phyloP scores from a whole-genome alignment of 139 green algal species.

The Ettlia oleoabundans region DNA sequence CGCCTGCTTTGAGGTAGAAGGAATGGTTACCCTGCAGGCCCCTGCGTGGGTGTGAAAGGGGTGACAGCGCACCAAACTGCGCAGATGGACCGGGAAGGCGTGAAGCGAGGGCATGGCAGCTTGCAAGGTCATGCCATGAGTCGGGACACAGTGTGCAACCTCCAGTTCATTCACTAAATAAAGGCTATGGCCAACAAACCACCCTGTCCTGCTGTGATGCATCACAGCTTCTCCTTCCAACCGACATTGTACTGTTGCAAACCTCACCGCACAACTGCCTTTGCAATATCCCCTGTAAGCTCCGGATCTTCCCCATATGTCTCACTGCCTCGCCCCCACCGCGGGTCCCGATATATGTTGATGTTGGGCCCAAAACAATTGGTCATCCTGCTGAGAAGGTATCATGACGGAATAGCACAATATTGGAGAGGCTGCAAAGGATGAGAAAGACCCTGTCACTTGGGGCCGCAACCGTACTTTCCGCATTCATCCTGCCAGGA shows the following conservation, averaged over 20 bases:
- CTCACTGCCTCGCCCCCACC: conserved; percentile 57
- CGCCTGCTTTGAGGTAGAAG: conserved; percentile 47
- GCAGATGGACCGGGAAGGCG: too few species aligned
- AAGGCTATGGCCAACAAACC: neutral
- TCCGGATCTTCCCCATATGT: conserved; percentile 57
- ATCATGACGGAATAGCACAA: too few species aligned
- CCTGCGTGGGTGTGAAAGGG: neutral
- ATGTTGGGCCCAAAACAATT: conserved; percentile 61
- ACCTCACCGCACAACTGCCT: conserved; percentile 43
- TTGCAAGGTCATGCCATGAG: too few species aligned
- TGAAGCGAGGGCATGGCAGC: too few species aligned
- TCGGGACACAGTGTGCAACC: too few species aligned
- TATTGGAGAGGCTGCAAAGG: too few species aligned
- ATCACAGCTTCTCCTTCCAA: too few species aligned
- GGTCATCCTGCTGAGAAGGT: conserved; percentile 40
- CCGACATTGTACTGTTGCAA: too few species aligned
- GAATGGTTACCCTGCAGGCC: conserved; percentile 25
- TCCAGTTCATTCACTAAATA: neutral
- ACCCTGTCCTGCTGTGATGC: neutral
- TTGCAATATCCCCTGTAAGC: conserved; percentile 41
- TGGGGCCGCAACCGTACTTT: too few species aligned
- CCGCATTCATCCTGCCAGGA: too few species aligned
- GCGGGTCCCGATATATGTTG: conserved; percentile 57
- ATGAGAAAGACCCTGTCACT: too few species aligned
- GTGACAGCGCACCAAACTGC: neutral